These are phyloP conservation scores for Pseudopithomyces maydicus DNA, from an alignment of 2,329 filamentous ascomycete genomes.

Conservation along the genomic window DNA sequence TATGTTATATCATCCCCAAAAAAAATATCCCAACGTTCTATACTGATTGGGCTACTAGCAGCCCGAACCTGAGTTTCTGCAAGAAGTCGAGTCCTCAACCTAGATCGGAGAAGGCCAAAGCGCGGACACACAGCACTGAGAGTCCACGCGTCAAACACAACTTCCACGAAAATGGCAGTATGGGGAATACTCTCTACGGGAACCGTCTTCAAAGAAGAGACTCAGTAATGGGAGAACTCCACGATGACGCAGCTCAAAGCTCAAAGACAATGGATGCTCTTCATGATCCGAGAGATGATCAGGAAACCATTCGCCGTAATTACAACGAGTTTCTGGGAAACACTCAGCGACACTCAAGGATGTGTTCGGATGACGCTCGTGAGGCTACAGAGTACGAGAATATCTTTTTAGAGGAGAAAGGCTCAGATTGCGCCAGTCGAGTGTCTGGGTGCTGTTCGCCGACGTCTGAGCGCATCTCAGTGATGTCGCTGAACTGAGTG, in stretches of 20 bases:
- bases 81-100: background rate
- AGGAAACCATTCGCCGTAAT: constrained; percentile 1
- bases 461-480: background rate
- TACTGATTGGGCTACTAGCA: background rate
- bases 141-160: constrained; percentile 8
- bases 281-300: background rate
- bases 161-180: constrained; percentile 12
- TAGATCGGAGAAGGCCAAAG: constrained; percentile 3
- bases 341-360: background rate
- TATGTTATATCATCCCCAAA: too few relatives aligned
- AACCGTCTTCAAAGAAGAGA: background rate
- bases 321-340: constrained; percentile 1
- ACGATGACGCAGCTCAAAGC: background rate
- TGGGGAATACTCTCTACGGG: constrained; percentile 11
- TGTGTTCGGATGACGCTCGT: background rate
- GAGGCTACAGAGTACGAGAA: constrained; percentile 4
- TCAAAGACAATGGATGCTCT: background rate
- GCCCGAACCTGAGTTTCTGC: background rate
- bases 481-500: background rate
- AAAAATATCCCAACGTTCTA: too few relatives aligned
- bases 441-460: background rate
- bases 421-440: background rate
- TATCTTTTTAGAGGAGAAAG: constrained; percentile 5
- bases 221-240: background rate
- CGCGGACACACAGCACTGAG: constrained; percentile 4